A percentile compares a stretch with the other conserved stretches of the same genome.
These are phyloP conservation scores for Cicer arietinum DNA, from an alignment of 306 rosid species.

Conservation along the genomic window DNA sequence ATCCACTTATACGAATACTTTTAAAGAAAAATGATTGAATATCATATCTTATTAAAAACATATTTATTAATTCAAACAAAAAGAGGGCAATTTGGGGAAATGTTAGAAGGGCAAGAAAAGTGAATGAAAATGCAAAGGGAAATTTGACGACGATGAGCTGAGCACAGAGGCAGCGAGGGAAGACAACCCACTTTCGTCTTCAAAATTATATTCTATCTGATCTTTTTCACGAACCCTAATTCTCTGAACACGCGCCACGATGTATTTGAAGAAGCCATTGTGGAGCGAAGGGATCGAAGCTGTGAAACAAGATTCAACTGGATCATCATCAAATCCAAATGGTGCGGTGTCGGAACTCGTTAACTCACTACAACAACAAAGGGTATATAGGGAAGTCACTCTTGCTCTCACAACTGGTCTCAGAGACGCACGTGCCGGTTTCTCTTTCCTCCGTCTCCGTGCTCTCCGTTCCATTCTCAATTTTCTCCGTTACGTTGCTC, in stretches of 20 bases:
- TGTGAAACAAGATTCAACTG: slow-evolving; percentile 34
- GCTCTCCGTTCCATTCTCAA: slow-evolving; percentile 85
- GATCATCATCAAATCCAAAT: slow-evolving; percentile 37
- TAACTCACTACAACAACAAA: slow-evolving; percentile 65
- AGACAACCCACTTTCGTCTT: no score
- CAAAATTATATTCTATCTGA: no score
- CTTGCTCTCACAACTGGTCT: slow-evolving; percentile 81
- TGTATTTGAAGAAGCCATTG: slow-evolving; percentile 77
- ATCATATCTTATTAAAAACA: no score
- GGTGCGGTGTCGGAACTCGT: slow-evolving; percentile 56
- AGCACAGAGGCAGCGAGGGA: no score
- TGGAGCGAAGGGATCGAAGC: slow-evolving; percentile 66
- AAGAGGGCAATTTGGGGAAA: no score
- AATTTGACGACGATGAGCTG: no score
- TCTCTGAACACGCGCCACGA: not conserved
- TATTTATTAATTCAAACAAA: no score
- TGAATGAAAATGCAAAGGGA: no score
- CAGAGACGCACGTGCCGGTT: slow-evolving; percentile 80
- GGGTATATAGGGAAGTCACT: slow-evolving; percentile 81
- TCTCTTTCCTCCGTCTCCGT: slow-evolving; percentile 85
- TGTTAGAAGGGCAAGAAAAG: no score
- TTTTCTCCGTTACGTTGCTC: slow-evolving; percentile 77
- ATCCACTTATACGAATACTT: no score
- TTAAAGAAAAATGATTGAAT: no score
- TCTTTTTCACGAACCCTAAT: no score